Base-by-base conservation (phyloP, 305 asterid genomes). In the Solanum chacoense region DNA sequence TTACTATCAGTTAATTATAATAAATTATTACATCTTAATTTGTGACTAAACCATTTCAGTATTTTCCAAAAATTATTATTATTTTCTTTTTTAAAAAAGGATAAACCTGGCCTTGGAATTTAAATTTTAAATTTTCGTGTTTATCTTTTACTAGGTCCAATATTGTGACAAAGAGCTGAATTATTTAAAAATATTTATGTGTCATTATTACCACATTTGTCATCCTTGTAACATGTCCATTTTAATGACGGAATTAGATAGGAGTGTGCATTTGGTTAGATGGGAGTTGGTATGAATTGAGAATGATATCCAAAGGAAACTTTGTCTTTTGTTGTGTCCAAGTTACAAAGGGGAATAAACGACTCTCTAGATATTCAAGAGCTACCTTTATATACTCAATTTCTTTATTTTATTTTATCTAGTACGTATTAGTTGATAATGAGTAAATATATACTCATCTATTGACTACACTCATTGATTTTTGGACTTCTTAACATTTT, bases 201-300 rank as follows among this genome's bases (percentile, higher is more conserved):
- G 92, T 26, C 24, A 67, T 63, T 63, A 81, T 90, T 87, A 72
- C 67, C 20, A 42, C 2, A 1, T 42, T 88, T 85, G 91, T 88
- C 88, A 78, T 24, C 45, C 36, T 59, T 28, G 87, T 16, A 63
- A 85, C 28, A 75, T 84, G 85, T 86, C 87, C 28, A 88, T 40
- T 78, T 78, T 76, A 87, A 84, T 78, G 88, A 90, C 85, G 63
- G 90, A 38, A 88, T 83, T 88, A 87, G 90, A 87, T 63, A 87
- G 24, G 37, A 28, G 85, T 28, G 85, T 90, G 84, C 85, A 84
- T 65, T 24, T 63, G 76, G 75, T 85, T 89, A 88, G 90, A 87
- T 88, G 76, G 84, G 88, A 76, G 80, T 86, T 86, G 93, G 88
- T 88, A 24, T 36, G 88, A 80, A 91, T 91, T 88, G 87, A 90